Evolutionary conservation across 2,329 filamentous ascomycete genomes (phyloP).

Genomic region (Arthroderma sp.): DNA sequence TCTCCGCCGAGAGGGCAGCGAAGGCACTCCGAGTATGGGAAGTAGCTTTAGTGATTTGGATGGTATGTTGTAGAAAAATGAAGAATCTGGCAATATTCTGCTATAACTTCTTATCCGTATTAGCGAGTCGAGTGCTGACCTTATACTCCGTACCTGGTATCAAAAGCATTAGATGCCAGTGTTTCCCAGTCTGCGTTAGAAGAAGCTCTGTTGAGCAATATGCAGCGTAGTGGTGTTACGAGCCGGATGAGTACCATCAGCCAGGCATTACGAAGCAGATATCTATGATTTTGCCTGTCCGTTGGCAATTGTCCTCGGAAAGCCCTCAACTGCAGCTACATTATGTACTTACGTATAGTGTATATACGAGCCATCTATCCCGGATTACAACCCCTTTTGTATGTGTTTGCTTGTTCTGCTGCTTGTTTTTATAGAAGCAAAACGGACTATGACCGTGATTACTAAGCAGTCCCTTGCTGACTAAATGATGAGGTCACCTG

Average conservation of each 20-base stretch:
- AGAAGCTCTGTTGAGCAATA: slow-evolving; percentile 51
- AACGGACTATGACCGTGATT: too few relatives aligned
- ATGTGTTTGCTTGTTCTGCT: too few relatives aligned
- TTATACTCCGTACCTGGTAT: background rate
- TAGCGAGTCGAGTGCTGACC: background rate
- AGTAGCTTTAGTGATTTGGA: slow-evolving; percentile 56
- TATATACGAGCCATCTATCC: background rate
- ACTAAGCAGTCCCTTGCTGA: background rate
- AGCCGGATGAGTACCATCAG: slow-evolving; percentile 35
- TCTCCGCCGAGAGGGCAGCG: slow-evolving; percentile 36
- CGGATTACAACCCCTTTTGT: too few relatives aligned
- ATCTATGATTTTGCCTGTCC: slow-evolving; percentile 25
- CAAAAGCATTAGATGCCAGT: slow-evolving; percentile 45
- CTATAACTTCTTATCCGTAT: background rate
- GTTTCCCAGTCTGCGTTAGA: slow-evolving; percentile 54
- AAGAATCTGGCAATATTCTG: background rate
- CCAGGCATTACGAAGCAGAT: slow-evolving; percentile 37
- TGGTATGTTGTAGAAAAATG: slow-evolving; percentile 29
- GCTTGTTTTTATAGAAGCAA: too few relatives aligned
- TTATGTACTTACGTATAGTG: too few relatives aligned
- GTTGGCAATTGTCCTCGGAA: too few relatives aligned
- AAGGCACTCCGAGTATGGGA: slow-evolving; percentile 50
- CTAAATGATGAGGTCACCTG: background rate
- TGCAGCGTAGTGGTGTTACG: slow-evolving; percentile 43
- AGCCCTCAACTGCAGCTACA: background rate